These are phyloP conservation scores for Fusarium annulatum DNA, from an alignment of 2,329 filamentous ascomycete genomes.

Conservation along the genomic window DNA sequence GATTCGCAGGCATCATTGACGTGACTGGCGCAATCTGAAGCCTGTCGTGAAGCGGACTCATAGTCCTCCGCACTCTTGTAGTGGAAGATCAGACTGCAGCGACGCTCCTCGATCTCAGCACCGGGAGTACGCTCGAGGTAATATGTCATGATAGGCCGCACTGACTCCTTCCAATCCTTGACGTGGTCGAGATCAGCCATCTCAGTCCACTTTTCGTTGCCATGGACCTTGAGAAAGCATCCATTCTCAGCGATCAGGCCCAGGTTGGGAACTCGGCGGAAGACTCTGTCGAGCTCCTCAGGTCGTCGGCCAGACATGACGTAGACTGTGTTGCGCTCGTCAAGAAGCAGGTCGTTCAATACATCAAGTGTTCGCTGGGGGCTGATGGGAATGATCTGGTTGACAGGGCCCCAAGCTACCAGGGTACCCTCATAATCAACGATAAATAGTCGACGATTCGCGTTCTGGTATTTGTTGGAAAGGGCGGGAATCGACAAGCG, in stretches of 20 bases:
- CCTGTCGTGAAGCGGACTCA: constrained; percentile 79
- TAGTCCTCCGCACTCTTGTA: constrained; percentile 85
- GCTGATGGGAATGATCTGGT: constrained; percentile 85
- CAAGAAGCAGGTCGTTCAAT: constrained; percentile 82
- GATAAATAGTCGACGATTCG: constrained; percentile 81
- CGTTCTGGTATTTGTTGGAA: constrained; percentile 71
- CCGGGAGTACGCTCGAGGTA: constrained; percentile 91
- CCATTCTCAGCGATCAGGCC: constrained; percentile 96
- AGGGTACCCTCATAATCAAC: constrained; percentile 95
- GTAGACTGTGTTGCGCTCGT: constrained; percentile 87
- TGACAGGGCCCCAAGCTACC: constrained; percentile 86
- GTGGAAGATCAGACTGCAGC: constrained; percentile 91
- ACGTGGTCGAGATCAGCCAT: constrained; percentile 80
- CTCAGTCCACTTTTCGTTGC: constrained; percentile 77
- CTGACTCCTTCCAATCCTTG: constrained; percentile 82
- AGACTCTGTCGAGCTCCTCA: constrained; percentile 87
- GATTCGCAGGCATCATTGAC: constrained; percentile 93
- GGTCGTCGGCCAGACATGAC: constrained; percentile 92
- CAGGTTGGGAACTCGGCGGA: constrained; percentile 83
- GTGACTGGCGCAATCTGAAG: constrained; percentile 90
- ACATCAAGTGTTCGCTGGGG: constrained; percentile 85
- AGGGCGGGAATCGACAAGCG: constrained; percentile 78
- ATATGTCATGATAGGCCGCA: constrained; percentile 85
- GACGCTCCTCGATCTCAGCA: constrained; percentile 88
- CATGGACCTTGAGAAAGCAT: constrained; percentile 83